A percentile compares a stretch with the other conserved stretches of the same genome.
These are phyloP conservation scores for rapeseed (Brassica napus) DNA, from an alignment of 345 rosid species.

Conservation along the genomic window Da-Ae NC_063435.1:29482001-29482500, in stretches of 20 bases:
- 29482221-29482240: constrained; percentile 94
- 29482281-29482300: not conserved
- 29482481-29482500: constrained; percentile 43
- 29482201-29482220: constrained; percentile 94
- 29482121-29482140: constrained; percentile 91
- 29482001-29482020: constrained; percentile 94
- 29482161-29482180: constrained; percentile 91
- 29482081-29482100: constrained; percentile 15
- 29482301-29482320: constrained; percentile 52
- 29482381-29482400: constrained; percentile 65
- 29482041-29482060: not conserved
- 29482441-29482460: constrained; percentile 36
- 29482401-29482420: constrained; percentile 68
- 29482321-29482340: constrained; percentile 87
- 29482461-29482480: constrained; percentile 42
- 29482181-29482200: constrained; percentile 99
- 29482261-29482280: not conserved
- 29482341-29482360: constrained; percentile 77
- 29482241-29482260: constrained; percentile 95
- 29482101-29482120: constrained; percentile 44
- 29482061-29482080: not conserved
- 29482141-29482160: constrained; percentile 71
- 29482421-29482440: constrained; percentile 75
- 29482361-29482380: constrained; percentile 85
- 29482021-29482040: constrained; percentile 99